These are phyloP conservation scores for Infundibulicybe gibba DNA, from an alignment of 768 basidiomycete genomes.

Conservation along the genomic window DNA sequence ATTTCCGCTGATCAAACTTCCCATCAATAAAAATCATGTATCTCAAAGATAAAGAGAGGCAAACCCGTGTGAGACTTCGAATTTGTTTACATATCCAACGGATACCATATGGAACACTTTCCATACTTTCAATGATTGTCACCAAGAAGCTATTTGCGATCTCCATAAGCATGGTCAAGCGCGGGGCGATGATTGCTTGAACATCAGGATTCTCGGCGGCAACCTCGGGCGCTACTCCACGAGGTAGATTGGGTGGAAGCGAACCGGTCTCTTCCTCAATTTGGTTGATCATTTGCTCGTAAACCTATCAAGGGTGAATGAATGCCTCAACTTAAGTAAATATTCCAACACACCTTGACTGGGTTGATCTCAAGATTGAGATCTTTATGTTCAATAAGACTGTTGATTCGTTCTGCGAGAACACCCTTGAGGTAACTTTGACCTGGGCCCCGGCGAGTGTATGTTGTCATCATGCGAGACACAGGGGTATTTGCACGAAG, in stretches of 20 bases:
- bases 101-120: conserved; percentile 98
- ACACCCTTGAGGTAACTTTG: conserved; percentile 98
- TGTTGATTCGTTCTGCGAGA: conserved; percentile 96
- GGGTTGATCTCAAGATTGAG: conserved; percentile 99
- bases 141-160: conserved; percentile 97
- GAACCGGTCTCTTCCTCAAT: conserved; percentile 97
- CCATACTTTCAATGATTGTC: conserved; percentile 98
- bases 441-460: conserved; percentile 96
- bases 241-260: conserved; percentile 85
- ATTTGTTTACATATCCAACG: conserved; percentile 99
- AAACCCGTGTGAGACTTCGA: conserved; percentile 88
- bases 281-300: conserved; percentile 99
- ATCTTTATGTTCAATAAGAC: conserved; percentile 98
- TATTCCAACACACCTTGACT: conserved; percentile 64
- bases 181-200: conserved; percentile 95
- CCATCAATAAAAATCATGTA: not conserved
- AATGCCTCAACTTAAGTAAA: not conserved
- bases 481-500: conserved; percentile 98
- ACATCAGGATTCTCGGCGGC: conserved; percentile 94
- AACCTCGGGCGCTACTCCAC: conserved; percentile 92
- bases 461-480: conserved; percentile 99
- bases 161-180: conserved; percentile 99
- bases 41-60: conserved; percentile 17
- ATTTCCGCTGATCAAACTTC: conserved; percentile 76
- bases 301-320: conserved; percentile 55